phyloP scores from a whole-genome alignment of 2,329 filamentous ascomycete genomes.

The Neoscytalidium dimidiatum region DNA sequence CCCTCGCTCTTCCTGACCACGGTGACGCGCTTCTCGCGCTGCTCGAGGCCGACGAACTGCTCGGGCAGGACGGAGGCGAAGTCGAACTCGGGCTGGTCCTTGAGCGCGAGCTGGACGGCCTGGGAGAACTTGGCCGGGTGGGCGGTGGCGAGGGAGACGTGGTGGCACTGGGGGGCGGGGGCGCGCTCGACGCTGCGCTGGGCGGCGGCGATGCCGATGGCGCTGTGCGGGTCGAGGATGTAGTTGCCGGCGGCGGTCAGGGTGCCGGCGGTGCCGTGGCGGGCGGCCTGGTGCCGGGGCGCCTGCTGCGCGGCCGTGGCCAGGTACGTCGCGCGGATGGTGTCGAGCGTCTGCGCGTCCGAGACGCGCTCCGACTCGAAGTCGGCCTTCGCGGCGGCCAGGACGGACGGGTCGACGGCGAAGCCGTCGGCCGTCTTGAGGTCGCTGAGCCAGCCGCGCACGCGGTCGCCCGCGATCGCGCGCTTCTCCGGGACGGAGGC shows the following conservation, averaged over 20 bases:
- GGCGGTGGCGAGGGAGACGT: constrained; percentile 88
- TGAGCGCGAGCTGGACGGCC: constrained; percentile 79
- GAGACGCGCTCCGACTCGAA: constrained; percentile 78
- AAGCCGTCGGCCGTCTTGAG: constrained; percentile 84
- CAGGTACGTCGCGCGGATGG: constrained; percentile 48
- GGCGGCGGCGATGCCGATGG: constrained; percentile 80
- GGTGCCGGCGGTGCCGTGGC: constrained; percentile 46
- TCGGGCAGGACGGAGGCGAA: constrained; percentile 77
- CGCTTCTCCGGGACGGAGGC: constrained; percentile 45
- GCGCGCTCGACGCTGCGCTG: constrained; percentile 60
- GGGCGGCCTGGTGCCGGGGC: constrained; percentile 34
- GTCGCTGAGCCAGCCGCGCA: constrained; percentile 74
- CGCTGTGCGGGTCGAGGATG: constrained; percentile 89
- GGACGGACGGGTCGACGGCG: constrained; percentile 72
- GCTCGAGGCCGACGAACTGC: constrained; percentile 79
- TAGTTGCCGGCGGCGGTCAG: constrained; percentile 57
- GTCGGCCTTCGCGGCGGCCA: constrained; percentile 68
- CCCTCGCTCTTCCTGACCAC: constrained; percentile 64
- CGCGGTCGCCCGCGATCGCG: constrained; percentile 67
- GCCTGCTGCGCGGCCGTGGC: constrained; percentile 47
- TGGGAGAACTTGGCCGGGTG: constrained; percentile 93
- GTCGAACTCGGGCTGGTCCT: constrained; percentile 69
- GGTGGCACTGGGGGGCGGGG: constrained; percentile 52
- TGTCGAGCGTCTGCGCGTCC: constrained; percentile 53
- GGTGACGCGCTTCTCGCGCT: constrained; percentile 73